Conservation (phyloP, 306 rosid species). For the Dryas drummondii region DNA sequence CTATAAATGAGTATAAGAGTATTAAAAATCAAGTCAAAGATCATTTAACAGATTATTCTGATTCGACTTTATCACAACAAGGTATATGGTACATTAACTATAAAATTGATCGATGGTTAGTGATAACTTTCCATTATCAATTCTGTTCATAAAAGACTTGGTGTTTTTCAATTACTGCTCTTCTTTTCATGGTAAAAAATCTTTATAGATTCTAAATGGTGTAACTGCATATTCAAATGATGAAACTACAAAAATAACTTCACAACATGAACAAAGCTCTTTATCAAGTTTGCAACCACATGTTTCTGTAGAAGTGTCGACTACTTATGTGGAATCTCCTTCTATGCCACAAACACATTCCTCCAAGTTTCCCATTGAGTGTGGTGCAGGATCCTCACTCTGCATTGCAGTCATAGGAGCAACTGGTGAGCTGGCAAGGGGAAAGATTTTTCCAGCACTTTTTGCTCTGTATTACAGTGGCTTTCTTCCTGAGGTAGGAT, state of each 20-base stretch:
- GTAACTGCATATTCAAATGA: slow-evolving; percentile 25
- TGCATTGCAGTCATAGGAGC: slow-evolving; percentile 91
- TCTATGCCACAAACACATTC: slow-evolving; percentile 41
- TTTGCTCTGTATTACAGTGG: slow-evolving; percentile 91
- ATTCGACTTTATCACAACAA: slow-evolving; percentile 34
- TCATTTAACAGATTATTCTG: slow-evolving; percentile 30
- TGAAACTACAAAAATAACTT: slow-evolving; percentile 14
- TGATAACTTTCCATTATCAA: neutral
- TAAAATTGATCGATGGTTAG: slow-evolving; percentile 42
- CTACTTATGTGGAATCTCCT: slow-evolving; percentile 35
- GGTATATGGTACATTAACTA: slow-evolving; percentile 32
- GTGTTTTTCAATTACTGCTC: neutral
- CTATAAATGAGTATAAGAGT: slow-evolving; percentile 35
- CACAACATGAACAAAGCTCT: slow-evolving; percentile 30
- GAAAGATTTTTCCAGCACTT: slow-evolving; percentile 85
- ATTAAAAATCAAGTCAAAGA: slow-evolving; percentile 36
- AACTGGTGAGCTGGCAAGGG: slow-evolving; percentile 87
- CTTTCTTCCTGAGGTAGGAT: slow-evolving; percentile 83
- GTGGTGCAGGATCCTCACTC: slow-evolving; percentile 51
- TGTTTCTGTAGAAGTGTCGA: slow-evolving; percentile 30
- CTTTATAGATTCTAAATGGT: neutral
- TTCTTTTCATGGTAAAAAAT: neutral
- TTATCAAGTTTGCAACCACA: slow-evolving; percentile 22
- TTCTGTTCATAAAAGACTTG: neutral
- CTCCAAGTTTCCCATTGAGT: slow-evolving; percentile 27